Evolutionary conservation across 306 rosid species (phyloP), one percentile per base, ranked within the genome.

Genomic region (Vigna mungo): DNA sequence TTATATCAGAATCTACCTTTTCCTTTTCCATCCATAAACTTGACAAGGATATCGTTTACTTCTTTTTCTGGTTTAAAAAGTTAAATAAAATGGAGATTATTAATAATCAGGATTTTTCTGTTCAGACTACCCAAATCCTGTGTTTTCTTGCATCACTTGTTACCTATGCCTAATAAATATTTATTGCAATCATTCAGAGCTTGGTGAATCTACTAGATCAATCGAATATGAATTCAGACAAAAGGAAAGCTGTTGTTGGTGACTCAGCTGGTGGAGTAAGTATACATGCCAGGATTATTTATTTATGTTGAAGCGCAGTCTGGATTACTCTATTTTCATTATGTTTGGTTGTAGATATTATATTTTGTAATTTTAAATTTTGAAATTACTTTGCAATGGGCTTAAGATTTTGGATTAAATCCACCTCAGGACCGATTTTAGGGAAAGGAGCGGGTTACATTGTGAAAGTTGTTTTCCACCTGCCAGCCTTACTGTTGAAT

Each of bases 261-360:
- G 84, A 80, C 77, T 82, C 89, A 64, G 71, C 80, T 58, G 68
- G 66, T 67, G 71, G 76, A 88, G 98, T 94, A 62, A 85, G 97
- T 83, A 62, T 73, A 75, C 72, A 73, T 65, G 66, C 44, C 77
- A 76, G 63, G 54, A 15, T 75, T 63, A 39, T 76, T 71, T 56
- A 37, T 72, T 75, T 56, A 49, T 82, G 58, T 32, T 67, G 39
- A 71, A 32, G 59, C 74, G 55, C 47, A 21, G 48, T 55, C 58
- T 48, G 37, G 51, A 76, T 66, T 82, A 18, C 72, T 77, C 65
- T 17, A 67, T 56, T 44, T 73, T 55, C 53, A 36, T 65, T 75
- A 23, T 17, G 49, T 4, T 53, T 81, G 46, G 21, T 49, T 51
- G 58, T 25, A 61, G 20, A 55, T 36, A 15, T 51, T 46, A 39